Evolutionary conservation across 2,329 filamentous ascomycete species (phyloP), one percentile per base, ranked within the genome.

Genomic region (Alternaria arborescens): DNA sequence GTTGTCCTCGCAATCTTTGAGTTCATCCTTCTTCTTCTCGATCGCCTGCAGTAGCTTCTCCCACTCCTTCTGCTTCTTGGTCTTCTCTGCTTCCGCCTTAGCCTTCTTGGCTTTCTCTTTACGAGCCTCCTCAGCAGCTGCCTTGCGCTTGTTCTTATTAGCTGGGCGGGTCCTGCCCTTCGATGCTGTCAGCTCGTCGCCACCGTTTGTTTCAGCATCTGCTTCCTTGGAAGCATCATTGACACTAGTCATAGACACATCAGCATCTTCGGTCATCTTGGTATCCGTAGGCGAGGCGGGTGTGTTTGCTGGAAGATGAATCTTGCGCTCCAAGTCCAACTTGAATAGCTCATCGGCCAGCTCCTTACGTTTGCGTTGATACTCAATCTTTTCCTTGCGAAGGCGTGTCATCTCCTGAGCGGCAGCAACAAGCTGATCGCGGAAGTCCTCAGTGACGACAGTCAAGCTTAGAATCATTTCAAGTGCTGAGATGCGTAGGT

Each of bases 301-400:
- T 71, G 89, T 85, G 69, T 91, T 91, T n/a, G 91, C 88, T 1
- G 91, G 91, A 16, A 91, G 80, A 24, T 91, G 80, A 42, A 90
- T 87, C 77, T 92, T 93, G 59, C 88, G 86, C 75, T 93, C 87
- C 54, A 92, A 89, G 65, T 92, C 90, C 2, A 93, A 82, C 26
- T 83, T 81, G 64, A 88, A 89, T 26, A 94, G 81, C 54, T 93
- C 90, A 76, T 93, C 90, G 36, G 89, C 81, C 82, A 83, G 79
- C 67, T 82, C 80, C 77, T 89, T 90, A 65, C 91, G 89, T 69
- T 91, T 88, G 66, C 93, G 88, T 80, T 98, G 94, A 79, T 89
- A 91, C 67, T 97, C 92, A 62, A 97, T 97, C 82, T 97, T 97
- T 76, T 96, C 91, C 79, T 99, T 99, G 51, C 95, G 89, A 73